Percentiles rank a stretch among this genome's conserved stretches.
Evolutionary conservation across 2,329 filamentous ascomycete species (phyloP).

Genomic region (Colletotrichum sp.): DNA sequence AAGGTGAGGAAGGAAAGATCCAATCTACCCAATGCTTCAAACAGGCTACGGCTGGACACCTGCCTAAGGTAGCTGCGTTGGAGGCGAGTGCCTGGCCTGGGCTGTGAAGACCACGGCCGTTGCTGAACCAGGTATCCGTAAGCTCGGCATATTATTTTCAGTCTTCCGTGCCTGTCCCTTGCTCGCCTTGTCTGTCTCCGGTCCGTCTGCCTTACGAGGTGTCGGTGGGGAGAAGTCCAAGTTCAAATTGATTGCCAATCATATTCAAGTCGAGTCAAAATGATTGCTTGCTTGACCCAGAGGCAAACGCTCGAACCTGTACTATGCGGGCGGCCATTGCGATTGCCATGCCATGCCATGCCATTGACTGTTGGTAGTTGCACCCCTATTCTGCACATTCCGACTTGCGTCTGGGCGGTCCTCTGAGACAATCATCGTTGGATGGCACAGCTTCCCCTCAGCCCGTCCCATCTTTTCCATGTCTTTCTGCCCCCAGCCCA

Average conservation of each 20-base stretch:
- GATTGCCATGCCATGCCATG: not conserved
- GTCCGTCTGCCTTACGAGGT: not conserved
- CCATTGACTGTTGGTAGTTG: not conserved
- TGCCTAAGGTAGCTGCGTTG: not conserved
- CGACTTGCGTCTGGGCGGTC: not conserved
- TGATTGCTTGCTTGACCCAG: not conserved
- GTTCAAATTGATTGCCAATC: not conserved
- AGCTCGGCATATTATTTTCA: not conserved
- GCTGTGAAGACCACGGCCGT: not conserved
- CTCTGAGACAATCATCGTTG: slow-evolving; percentile 9
- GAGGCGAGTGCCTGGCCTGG: not conserved
- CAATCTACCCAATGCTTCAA: not conserved
- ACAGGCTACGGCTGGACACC: not conserved
- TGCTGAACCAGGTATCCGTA: not conserved
- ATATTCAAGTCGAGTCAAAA: not conserved
- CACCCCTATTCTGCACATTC: slow-evolving; percentile 3
- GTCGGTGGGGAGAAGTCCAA: not conserved
- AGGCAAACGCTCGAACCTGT: not conserved
- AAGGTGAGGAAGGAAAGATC: not conserved
- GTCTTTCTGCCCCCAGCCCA: not conserved
- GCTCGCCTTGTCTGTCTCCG: not conserved
- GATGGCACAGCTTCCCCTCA: not conserved
- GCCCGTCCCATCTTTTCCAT: not conserved
- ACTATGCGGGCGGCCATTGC: not conserved
- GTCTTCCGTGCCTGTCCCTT: not conserved